These are phyloP conservation scores for Candida ulmi DNA, from an alignment of 805 yeast species.

Conservation along the genomic window DNA sequence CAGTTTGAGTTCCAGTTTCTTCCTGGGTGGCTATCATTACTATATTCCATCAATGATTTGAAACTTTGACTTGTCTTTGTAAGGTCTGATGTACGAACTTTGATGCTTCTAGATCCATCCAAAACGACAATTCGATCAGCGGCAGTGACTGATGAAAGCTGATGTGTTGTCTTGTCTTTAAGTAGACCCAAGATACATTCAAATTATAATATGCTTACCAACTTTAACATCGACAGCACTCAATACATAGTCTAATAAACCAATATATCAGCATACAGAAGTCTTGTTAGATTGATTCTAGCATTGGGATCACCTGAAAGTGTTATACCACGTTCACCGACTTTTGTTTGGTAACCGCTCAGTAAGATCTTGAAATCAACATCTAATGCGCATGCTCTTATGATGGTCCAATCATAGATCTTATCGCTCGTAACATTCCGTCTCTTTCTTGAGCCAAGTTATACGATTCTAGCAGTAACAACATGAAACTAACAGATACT, in stretches of 20 bases:
- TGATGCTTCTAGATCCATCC: slow-evolving; percentile 56
- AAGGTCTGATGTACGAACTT: slow-evolving; percentile 56
- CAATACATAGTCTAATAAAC: slow-evolving; percentile 71
- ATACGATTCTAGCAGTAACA: no score
- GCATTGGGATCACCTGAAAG: slow-evolving; percentile 91
- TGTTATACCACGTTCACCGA: slow-evolving; percentile 83
- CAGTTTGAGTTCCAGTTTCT: slow-evolving; percentile 23
- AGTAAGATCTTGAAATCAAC: slow-evolving; percentile 62
- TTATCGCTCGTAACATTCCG: no score
- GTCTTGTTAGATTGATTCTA: slow-evolving; percentile 71
- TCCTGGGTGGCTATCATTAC: slow-evolving; percentile 30
- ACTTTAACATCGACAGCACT: slow-evolving; percentile 87
- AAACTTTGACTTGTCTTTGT: slow-evolving; percentile 39
- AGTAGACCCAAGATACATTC: slow-evolving; percentile 60
- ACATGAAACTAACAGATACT: no score
- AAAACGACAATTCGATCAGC: slow-evolving; percentile 70
- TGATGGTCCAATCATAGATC: no score
- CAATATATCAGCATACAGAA: slow-evolving; percentile 66
- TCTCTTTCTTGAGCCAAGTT: no score
- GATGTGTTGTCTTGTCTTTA: slow-evolving; percentile 69
- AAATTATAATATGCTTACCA: slow-evolving; percentile 71
- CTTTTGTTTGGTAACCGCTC: slow-evolving; percentile 73
- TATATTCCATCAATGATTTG: slow-evolving; percentile 43
- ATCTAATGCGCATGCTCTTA: slow-evolving; percentile 61
- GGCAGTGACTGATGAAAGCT: slow-evolving; percentile 58